A percentile compares a stretch with the other conserved stretches of the same genome.
These are phyloP conservation scores for Limnanthes douglasii DNA, from an alignment of 345 rosid genomes.

Conservation along the genomic window DNA sequence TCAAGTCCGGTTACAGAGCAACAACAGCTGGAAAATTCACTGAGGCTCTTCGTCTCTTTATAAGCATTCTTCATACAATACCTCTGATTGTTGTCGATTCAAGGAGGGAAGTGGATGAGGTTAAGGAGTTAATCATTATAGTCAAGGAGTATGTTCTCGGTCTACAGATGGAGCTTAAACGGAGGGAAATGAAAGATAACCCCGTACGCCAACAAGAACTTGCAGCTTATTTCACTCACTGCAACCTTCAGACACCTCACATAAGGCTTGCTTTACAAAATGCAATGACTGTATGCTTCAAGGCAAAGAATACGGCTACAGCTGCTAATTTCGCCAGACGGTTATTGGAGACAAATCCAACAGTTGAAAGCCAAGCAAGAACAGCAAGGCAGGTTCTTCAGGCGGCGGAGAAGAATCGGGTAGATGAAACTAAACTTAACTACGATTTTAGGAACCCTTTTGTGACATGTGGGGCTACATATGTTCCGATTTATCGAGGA, in stretches of 20 bases:
- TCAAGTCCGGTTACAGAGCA: constrained; percentile 82
- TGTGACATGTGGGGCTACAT: constrained; percentile 80
- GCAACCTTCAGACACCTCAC: constrained; percentile 81
- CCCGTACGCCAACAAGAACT: constrained; percentile 82
- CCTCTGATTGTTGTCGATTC: constrained; percentile 86
- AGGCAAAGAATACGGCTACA: constrained; percentile 60
- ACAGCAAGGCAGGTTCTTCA: constrained; percentile 69
- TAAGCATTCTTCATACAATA: constrained; percentile 76
- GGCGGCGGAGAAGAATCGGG: constrained; percentile 74
- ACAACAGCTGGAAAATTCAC: constrained; percentile 66
- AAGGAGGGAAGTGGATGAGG: constrained; percentile 96
- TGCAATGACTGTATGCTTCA: constrained; percentile 75
- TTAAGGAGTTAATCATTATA: constrained; percentile 61
- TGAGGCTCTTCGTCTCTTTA: constrained; percentile 66
- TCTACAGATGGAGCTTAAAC: constrained; percentile 66
- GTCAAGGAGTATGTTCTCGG: constrained; percentile 84
- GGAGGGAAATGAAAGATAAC: constrained; percentile 64
- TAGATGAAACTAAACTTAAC: constrained; percentile 46
- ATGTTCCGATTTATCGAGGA: constrained; percentile 85
- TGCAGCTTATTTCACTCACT: constrained; percentile 96
- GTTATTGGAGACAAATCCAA: constrained; percentile 69
- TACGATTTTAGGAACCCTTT: constrained; percentile 94
- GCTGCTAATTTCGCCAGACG: constrained; percentile 78
- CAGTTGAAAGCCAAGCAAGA: constrained; percentile 60
- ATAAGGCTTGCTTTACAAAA: constrained; percentile 56